Evolutionary conservation across 2,329 filamentous ascomycete species (phyloP).

Genomic region (Helotiales sp.): DNA sequence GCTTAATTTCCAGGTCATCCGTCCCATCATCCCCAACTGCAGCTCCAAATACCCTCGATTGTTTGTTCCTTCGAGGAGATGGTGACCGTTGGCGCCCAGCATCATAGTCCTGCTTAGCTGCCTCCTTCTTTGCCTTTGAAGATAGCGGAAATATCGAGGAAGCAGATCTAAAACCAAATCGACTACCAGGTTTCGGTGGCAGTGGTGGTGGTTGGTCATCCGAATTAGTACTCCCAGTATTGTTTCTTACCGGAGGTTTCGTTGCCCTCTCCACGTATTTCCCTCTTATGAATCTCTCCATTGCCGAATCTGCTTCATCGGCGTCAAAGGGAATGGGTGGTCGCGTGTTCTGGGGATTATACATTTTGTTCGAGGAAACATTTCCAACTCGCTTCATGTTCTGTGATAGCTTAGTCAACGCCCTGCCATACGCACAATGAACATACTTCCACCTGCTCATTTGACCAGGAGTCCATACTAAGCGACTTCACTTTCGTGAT

Average conservation of each 20-base stretch:
- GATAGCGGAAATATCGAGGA: conserved; percentile 57
- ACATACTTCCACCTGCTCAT: conserved; percentile 92
- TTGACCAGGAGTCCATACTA: conserved; percentile 97
- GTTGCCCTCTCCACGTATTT: conserved; percentile 77
- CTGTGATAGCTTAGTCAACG: conserved; percentile 51
- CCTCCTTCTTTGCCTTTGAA: conserved; percentile 51
- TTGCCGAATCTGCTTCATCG: conserved; percentile 90
- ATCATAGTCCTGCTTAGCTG: conserved; percentile 30
- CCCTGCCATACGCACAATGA: background rate
- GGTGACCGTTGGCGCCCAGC: conserved; percentile 28
- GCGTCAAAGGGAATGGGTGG: conserved; percentile 86
- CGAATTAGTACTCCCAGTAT: conserved; percentile 51
- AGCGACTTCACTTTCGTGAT: conserved; percentile 98
- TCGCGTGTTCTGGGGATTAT: conserved; percentile 83
- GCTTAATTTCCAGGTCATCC: conserved; percentile 74
- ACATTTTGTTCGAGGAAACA: conserved; percentile 80
- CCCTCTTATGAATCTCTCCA: conserved; percentile 93
- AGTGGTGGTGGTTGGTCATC: conserved; percentile 62
- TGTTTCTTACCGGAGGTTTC: conserved; percentile 48
- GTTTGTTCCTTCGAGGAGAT: conserved; percentile 52
- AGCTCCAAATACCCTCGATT: conserved; percentile 72
- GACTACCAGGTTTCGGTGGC: conserved; percentile 62
- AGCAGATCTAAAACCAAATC: conserved; percentile 68
- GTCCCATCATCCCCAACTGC: conserved; percentile 59
- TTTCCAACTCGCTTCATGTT: conserved; percentile 96